These are phyloP conservation scores for Akanthomyces muscarius DNA, from an alignment of 2,329 filamentous ascomycete species.

Conservation along the genomic window DNA sequence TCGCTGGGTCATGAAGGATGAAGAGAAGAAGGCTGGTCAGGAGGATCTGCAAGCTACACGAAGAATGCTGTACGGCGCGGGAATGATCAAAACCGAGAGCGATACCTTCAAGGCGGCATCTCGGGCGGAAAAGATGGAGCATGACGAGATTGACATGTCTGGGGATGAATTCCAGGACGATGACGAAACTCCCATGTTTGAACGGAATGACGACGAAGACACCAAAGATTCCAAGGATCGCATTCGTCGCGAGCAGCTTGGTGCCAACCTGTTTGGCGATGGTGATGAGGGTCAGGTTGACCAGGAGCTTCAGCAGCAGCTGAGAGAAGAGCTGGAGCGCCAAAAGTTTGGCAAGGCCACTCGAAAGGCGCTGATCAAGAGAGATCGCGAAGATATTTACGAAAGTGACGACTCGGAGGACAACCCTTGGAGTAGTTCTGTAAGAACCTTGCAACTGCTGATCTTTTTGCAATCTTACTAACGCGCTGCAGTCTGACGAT, in stretches of 20 bases:
- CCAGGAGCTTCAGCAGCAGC: conserved; percentile 65
- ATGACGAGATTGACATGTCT: conserved; percentile 64
- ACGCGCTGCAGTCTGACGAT: conserved; percentile 19
- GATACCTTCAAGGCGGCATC: conserved; percentile 58
- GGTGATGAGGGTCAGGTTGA: conserved; percentile 69
- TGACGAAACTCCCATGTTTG: conserved; percentile 72
- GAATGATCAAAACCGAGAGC: conserved; percentile 65
- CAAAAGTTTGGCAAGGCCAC: conserved; percentile 72
- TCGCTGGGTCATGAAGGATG: conserved; percentile 73
- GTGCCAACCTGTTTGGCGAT: conserved; percentile 76
- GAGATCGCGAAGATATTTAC: conserved; percentile 84
- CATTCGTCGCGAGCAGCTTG: conserved; percentile 77
- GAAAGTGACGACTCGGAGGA: conserved; percentile 60
- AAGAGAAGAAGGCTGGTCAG: conserved; percentile 53
- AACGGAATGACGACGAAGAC: conserved; percentile 78
- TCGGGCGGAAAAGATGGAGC: conserved; percentile 63
- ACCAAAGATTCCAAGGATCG: conserved; percentile 66
- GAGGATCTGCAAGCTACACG: conserved; percentile 60
- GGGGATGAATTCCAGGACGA: conserved; percentile 82
- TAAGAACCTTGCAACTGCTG: conserved; percentile 21
- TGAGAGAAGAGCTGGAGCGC: conserved; percentile 63
- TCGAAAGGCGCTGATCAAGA: conserved; percentile 75
- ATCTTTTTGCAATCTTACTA: not conserved
- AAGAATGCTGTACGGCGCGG: conserved; percentile 46
- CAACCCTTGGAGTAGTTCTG: conserved; percentile 39